phyloP scores from a whole-genome alignment of 208 protist species.

The Leishmania braziliensis region DNA sequence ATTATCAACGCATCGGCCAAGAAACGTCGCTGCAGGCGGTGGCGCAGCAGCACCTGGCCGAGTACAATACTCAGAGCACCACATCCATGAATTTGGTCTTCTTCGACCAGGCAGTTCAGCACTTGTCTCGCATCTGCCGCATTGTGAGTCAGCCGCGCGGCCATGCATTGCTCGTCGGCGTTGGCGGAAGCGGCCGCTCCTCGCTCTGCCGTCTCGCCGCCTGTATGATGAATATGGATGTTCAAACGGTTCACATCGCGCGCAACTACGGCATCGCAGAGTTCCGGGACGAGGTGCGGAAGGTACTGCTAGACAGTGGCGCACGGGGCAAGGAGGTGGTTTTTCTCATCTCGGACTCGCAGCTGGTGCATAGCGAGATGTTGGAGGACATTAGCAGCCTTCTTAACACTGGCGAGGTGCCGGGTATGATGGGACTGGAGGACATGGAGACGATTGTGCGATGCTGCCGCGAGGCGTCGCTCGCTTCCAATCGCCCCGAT shows the following conservation, averaged over 20 bases:
- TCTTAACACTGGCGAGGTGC: conserved; percentile 97
- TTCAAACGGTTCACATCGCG: conserved; percentile 89
- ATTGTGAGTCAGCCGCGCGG: conserved; percentile 96
- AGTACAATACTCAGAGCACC: conserved; percentile 93
- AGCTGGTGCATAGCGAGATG: conserved; percentile 94
- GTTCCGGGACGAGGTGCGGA: conserved; percentile 95
- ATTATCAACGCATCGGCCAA: conserved; percentile 59
- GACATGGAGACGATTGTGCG: conserved; percentile 94
- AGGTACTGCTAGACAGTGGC: conserved; percentile 82
- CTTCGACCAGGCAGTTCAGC: conserved; percentile 96
- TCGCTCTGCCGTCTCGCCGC: conserved; percentile 94
- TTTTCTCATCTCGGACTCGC: conserved; percentile 95
- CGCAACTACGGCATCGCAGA: conserved; percentile 92
- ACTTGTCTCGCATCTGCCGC: conserved; percentile 95
- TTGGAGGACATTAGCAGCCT: conserved; percentile 98
- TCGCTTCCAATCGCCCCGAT: conserved; percentile 84
- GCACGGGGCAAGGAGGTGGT: conserved; percentile 85
- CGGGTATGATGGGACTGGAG: conserved; percentile 94
- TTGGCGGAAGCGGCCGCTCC: conserved; percentile 96
- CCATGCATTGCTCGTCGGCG: conserved; percentile 96
- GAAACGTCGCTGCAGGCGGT: conserved; percentile 41
- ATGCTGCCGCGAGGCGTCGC: conserved; percentile 62
- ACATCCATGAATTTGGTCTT: conserved; percentile 94
- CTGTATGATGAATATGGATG: conserved; percentile 91
- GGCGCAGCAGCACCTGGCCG: conserved; percentile 84